These are phyloP conservation scores for Akanthomyces uredinophilus DNA, from an alignment of 2,329 filamentous ascomycete species.

Conservation along the genomic window DNA sequence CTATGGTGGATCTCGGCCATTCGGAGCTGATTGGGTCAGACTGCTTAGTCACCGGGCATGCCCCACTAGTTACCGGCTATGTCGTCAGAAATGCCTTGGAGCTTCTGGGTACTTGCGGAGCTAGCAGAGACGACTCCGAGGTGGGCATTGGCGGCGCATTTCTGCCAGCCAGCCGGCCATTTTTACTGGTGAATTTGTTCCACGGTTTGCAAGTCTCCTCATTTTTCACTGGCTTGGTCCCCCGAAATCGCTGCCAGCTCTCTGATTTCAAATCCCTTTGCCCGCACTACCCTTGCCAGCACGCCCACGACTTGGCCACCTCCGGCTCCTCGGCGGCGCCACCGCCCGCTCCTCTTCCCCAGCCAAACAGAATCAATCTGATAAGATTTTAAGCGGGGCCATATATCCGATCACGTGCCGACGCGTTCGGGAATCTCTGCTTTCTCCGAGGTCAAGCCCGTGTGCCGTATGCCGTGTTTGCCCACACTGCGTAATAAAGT, in stretches of 20 bases:
- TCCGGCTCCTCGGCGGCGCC: neutral
- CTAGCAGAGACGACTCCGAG: conserved; percentile 6
- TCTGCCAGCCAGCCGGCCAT: neutral
- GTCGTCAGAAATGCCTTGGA: conserved; percentile 7
- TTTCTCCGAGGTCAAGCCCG: conserved; percentile 6
- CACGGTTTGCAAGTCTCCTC: neutral
- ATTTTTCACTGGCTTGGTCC: neutral
- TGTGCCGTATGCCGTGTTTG: neutral
- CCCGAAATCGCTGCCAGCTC: conserved; percentile 2
- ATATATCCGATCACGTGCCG: conserved; percentile 13
- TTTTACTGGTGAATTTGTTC: neutral
- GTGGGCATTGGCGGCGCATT: neutral
- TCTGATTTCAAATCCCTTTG: conserved; percentile 14
- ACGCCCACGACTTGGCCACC: neutral
- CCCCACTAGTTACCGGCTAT: conserved; percentile 5
- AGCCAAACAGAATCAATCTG: conserved; percentile 16
- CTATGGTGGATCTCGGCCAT: conserved; percentile 11
- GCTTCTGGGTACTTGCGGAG: conserved; percentile 1
- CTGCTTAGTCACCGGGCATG: neutral
- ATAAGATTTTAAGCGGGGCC: conserved; percentile 14
- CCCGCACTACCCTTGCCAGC: neutral
- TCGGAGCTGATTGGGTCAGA: conserved; percentile 13
- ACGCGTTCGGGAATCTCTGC: conserved; percentile 8
- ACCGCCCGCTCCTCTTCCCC: conserved; percentile 3
- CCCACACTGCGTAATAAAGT: neutral